Evolutionary conservation across 345 rosid genomes (phyloP), one percentile per base, ranked within the genome.

Genomic region (Lenwebbia sp.): DNA sequence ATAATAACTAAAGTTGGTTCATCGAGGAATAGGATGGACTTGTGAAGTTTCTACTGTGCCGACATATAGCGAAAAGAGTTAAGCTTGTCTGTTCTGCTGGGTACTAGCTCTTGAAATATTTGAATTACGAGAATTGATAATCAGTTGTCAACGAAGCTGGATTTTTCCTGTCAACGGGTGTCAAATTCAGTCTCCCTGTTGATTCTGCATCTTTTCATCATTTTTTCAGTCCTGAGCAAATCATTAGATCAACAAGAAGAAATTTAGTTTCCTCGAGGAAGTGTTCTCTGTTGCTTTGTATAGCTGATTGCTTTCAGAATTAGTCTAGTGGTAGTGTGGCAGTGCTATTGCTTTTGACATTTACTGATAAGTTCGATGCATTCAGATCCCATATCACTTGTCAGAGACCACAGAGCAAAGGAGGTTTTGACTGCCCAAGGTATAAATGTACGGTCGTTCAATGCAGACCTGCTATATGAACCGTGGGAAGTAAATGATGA

Each of bases 401-500:
- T 96, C 81, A 94, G 99, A 90, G 99, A 97, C 94, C 99, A 96
- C 87, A 94, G 94, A 44, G 97, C 96, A 62, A 97, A 96, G 91
- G 97, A 95, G 90, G 89, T 91, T 65, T 90, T 97, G 87, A 91
- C 94, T 44, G 92, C 93, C 33, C 92, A 93, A 83, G 99, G 99
- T 33, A 89, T 97, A 87, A 91, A 90, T 37, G 98, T 97, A 58
- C 88, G 93, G 88, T 94, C 99, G 40, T 97, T 92, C 83, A 97
- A 97, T 87, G 98, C 99, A 1, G 99, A 97, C 90, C 93, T 97
- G 93, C 99, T 97, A 22, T 97, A 97, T 87, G 99, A 97, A 91
- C 99, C 99, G 26, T 97, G 99, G 99, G 99, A 97, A 84, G 94
- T 97, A 84, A 95, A 91, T 85, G 98, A 96, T 92, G 95, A 84